Base-by-base conservation (phyloP, 768 basidiomycete genomes). In the Termitomyces sp. region DNA sequence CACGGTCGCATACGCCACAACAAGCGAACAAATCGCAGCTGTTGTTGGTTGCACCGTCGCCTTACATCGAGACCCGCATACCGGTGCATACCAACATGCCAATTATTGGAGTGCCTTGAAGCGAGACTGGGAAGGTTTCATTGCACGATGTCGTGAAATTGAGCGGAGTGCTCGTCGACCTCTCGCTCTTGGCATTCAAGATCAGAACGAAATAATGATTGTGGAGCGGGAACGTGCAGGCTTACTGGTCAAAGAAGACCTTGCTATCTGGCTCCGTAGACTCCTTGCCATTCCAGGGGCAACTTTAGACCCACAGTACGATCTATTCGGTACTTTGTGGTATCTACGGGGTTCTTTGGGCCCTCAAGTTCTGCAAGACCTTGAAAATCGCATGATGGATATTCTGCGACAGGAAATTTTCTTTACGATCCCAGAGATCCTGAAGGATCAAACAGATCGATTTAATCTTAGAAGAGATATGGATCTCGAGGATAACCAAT, bases 101-200 rank as follows among this genome's bases (percentile, higher is more conserved):
- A 87, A 86, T 48, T 94, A 93, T 70, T 89, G 92, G 86, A 89
- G 84, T 66, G 86, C 89, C 0, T 73, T 97, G 67, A 95, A 92
- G 72, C 78, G 91, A 50, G 95, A 98, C 67, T 98, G 96, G 96
- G 91, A 98, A 69, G 94, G 96, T 3, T 96, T 98, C 68, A 86
- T 96, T 63, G 90, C 95, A 8, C 83, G 92, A 60, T 95, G 93
- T 69, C 85, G 91, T 57, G 93, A 94, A 65, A 80, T 95, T n/a
- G 96, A 97, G 74, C 87, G 91, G 47, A 86, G 86, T 63, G 90
- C 89, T 38, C 83, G 91, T 48, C 89, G 90, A 85, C 93, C 93
- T 2, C 81, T 94, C 32, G 81, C 81, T 15, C 79, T 94, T 40
- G 87, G 85, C 45, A 69, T 79, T 29, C 73, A 78, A 47, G 75